These are phyloP conservation scores for Pleurostoma richardsiae DNA, from an alignment of 2,329 filamentous ascomycete species.

Conservation along the genomic window DNA sequence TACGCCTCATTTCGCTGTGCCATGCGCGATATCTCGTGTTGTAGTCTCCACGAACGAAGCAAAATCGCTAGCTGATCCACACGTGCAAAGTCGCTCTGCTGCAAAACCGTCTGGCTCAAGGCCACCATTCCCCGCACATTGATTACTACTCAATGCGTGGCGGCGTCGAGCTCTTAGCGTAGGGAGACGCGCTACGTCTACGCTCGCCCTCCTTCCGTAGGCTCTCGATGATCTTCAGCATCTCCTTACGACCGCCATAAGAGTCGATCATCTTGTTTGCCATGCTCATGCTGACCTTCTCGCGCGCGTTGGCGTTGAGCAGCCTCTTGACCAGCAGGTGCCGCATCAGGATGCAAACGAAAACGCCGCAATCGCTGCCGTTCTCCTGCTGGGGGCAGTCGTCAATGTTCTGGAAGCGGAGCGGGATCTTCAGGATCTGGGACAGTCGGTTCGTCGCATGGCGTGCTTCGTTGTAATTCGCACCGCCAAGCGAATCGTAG, in stretches of 20 bases:
- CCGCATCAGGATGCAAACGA: slow-evolving; percentile 92
- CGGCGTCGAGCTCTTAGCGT: slow-evolving; percentile 25
- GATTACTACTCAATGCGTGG: slow-evolving; percentile 36
- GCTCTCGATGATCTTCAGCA: slow-evolving; percentile 82
- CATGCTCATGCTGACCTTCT: slow-evolving; percentile 95
- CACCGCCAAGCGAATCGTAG: slow-evolving; percentile 80
- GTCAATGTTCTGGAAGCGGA: slow-evolving; percentile 75
- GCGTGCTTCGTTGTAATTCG: slow-evolving; percentile 71
- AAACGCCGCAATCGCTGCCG: slow-evolving; percentile 89
- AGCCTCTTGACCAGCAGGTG: slow-evolving; percentile 84
- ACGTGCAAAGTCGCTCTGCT: no score
- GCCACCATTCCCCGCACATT: neutral
- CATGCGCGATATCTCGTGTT: no score
- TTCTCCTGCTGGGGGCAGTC: slow-evolving; percentile 92
- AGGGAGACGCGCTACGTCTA: slow-evolving; percentile 43
- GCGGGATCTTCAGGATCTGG: slow-evolving; percentile 57
- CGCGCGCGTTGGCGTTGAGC: slow-evolving; percentile 69
- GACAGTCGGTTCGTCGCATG: slow-evolving; percentile 65
- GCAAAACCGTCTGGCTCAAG: no score
- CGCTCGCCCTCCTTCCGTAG: slow-evolving; percentile 84
- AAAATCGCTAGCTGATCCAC: no score
- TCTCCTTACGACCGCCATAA: slow-evolving; percentile 76
- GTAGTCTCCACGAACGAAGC: no score
- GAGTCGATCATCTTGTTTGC: slow-evolving; percentile 80
- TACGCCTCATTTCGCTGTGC: no score